Evolutionary conservation across 768 basidiomycete species (phyloP).

Genomic region (Tephrocybe sp.): DNA sequence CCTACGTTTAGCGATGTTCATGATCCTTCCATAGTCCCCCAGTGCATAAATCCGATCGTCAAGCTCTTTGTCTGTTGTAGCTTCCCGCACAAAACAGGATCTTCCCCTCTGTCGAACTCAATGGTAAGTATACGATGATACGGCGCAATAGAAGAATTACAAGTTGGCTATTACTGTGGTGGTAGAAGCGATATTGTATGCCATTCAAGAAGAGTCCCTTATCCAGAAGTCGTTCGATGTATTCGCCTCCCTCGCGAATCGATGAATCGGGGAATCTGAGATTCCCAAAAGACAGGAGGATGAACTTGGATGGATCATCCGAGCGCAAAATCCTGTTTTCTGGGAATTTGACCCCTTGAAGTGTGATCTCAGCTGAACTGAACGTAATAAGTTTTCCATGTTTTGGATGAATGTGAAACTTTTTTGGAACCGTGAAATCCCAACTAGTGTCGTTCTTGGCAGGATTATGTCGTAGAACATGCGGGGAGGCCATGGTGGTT

Average conservation of each 20-base stretch:
- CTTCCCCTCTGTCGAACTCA: slow-evolving; percentile 44
- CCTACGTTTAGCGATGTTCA: slow-evolving; percentile 63
- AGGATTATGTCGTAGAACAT: slow-evolving; percentile 39
- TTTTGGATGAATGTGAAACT: slow-evolving; percentile 27
- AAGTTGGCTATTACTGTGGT: slow-evolving; percentile 70
- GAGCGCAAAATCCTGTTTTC: slow-evolving; percentile 57
- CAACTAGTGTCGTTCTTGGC: slow-evolving; percentile 50
- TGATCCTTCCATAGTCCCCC: slow-evolving; percentile 59
- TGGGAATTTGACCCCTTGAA: slow-evolving; percentile 48
- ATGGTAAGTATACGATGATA: not conserved
- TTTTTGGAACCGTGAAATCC: slow-evolving; percentile 40
- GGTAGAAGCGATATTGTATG: slow-evolving; percentile 64
- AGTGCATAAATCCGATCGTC: slow-evolving; percentile 54
- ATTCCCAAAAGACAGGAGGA: slow-evolving; percentile 50
- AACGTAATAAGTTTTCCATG: slow-evolving; percentile 53
- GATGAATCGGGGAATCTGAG: slow-evolving; percentile 55
- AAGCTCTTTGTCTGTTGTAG: slow-evolving; percentile 51
- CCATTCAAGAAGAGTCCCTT: slow-evolving; percentile 56
- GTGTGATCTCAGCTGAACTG: slow-evolving; percentile 44
- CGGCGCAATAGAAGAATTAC: slow-evolving; percentile 25
- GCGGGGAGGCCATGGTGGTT: slow-evolving; percentile 32
- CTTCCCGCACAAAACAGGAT: slow-evolving; percentile 61
- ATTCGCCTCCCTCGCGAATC: slow-evolving; percentile 48
- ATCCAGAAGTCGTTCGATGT: slow-evolving; percentile 53
- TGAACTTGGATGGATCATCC: slow-evolving; percentile 56